Evolutionary conservation across 2,329 filamentous ascomycete genomes (phyloP).

Genomic region (Ceratocystis albifundus): DNA sequence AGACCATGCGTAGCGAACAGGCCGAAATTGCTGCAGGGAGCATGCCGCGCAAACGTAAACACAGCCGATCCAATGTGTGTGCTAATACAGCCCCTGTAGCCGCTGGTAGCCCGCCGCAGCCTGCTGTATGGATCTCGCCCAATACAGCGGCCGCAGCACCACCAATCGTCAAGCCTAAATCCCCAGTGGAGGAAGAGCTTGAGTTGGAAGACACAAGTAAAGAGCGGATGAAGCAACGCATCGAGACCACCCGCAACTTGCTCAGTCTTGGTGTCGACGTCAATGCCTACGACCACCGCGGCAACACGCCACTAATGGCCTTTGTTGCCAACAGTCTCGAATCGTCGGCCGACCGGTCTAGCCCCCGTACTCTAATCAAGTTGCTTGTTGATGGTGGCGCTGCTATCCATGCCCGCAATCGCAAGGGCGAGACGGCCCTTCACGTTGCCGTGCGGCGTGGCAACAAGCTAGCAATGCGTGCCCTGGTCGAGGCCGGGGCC

Average conservation of each 20-base stretch:
- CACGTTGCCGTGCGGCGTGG: conserved; percentile 44
- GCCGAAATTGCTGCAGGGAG: conserved; percentile 6
- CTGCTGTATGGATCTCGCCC: conserved; percentile 23
- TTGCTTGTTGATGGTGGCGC: conserved; percentile 36
- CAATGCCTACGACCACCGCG: conserved; percentile 42
- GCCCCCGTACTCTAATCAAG: conserved; percentile 36
- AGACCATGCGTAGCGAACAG: conserved; percentile 25
- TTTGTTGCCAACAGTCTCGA: conserved; percentile 42
- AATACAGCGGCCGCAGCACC: conserved; percentile 26
- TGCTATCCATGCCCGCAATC: conserved; percentile 40
- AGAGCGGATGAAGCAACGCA: conserved; percentile 28
- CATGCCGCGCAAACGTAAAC: conserved; percentile 32
- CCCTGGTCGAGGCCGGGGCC: conserved; percentile 38
- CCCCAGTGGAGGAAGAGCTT: conserved; percentile 25
- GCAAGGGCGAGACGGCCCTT: conserved; percentile 44
- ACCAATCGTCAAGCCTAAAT: conserved; percentile 6
- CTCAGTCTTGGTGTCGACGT: conserved; percentile 35
- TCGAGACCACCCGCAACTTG: conserved; percentile 28
- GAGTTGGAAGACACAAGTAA: conserved; percentile 20
- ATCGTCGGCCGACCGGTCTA: conserved; percentile 36
- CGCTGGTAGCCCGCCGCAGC: neutral
- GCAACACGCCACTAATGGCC: conserved; percentile 45
- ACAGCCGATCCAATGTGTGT: conserved; percentile 26
- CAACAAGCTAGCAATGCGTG: conserved; percentile 40
- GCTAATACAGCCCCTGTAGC: conserved; percentile 14